Conservation (phyloP, 306 rosid genomes). For the Trifolium pratense region DNA sequence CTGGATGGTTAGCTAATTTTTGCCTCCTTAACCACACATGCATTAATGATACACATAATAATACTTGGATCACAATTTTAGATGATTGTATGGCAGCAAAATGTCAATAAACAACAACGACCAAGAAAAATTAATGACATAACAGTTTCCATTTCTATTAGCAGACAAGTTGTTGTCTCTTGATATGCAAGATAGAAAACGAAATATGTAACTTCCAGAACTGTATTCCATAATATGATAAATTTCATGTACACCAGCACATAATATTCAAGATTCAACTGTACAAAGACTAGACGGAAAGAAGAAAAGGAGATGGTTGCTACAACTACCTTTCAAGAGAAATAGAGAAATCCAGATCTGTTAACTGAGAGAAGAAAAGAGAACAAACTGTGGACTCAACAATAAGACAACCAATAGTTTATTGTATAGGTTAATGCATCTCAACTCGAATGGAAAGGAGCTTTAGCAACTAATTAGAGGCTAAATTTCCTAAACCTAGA, state of each 20-base stretch:
- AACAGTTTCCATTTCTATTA: slow-evolving; percentile 31
- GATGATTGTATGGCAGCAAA: slow-evolving; percentile 6
- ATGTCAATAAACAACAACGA: slow-evolving; percentile 6
- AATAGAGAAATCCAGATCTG: slow-evolving; percentile 66
- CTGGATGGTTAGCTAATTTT: slow-evolving; percentile 14
- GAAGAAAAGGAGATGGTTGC: slow-evolving; percentile 47
- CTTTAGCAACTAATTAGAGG: slow-evolving; percentile 60
- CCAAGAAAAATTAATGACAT: slow-evolving; percentile 26
- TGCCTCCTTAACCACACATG: slow-evolving; percentile 14
- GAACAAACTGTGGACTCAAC: slow-evolving; percentile 60
- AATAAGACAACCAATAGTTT: slow-evolving; percentile 57
- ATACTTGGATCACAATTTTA: slow-evolving; percentile 28
- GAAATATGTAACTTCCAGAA: slow-evolving; percentile 50
- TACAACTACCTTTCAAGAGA: slow-evolving; percentile 79
- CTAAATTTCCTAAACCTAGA: slow-evolving; percentile 53
- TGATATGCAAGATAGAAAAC: slow-evolving; percentile 32
- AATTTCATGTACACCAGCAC: slow-evolving; percentile 64
- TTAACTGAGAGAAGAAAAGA: slow-evolving; percentile 57
- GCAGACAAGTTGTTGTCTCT: slow-evolving; percentile 35
- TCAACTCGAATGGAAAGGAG: slow-evolving; percentile 54
- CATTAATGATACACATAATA: slow-evolving; percentile 11
- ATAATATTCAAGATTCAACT: slow-evolving; percentile 59
- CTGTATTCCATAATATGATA: slow-evolving; percentile 61
- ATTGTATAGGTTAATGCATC: slow-evolving; percentile 72
- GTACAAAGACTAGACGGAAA: slow-evolving; percentile 58